phyloP scores from a whole-genome alignment of 1,139 yeast genomes.

The Taphrina betulina region DNA sequence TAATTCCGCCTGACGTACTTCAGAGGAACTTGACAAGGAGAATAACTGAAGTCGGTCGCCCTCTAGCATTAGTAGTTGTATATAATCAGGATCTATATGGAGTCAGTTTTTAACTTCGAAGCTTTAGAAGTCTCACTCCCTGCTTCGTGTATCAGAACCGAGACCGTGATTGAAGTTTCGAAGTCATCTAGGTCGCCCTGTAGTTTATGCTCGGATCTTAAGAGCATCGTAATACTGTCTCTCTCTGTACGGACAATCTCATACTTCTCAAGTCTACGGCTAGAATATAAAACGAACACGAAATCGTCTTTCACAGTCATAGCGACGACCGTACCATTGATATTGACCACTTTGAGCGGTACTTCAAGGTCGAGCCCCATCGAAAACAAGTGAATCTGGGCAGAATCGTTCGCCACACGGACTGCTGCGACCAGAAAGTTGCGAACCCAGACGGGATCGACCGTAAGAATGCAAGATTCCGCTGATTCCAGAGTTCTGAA shows the following conservation, averaged over 20 bases:
- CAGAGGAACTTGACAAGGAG: background rate
- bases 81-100: background rate
- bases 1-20: background rate
- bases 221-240: background rate
- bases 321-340: background rate
- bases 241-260: background rate
- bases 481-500: conserved; percentile 46
- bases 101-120: too few relatives aligned
- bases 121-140: too few relatives aligned
- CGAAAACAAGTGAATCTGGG: conserved; percentile 23
- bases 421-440: conserved; percentile 46
- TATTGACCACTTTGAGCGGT: background rate
- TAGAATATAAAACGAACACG: background rate
- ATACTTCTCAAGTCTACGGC: background rate
- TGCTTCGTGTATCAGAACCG: too few relatives aligned
- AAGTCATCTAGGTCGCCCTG: too few relatives aligned
- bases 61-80: background rate
- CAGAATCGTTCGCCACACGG: conserved; percentile 40
- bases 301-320: background rate
- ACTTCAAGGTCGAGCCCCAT: conserved; percentile 13
- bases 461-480: conserved; percentile 47
- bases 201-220: background rate
- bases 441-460: conserved; percentile 50
- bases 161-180: too few relatives aligned
- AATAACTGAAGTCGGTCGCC: background rate